Conservation (phyloP, 148 eudicot species). For the Rhododendron kiyosumense region DNA sequence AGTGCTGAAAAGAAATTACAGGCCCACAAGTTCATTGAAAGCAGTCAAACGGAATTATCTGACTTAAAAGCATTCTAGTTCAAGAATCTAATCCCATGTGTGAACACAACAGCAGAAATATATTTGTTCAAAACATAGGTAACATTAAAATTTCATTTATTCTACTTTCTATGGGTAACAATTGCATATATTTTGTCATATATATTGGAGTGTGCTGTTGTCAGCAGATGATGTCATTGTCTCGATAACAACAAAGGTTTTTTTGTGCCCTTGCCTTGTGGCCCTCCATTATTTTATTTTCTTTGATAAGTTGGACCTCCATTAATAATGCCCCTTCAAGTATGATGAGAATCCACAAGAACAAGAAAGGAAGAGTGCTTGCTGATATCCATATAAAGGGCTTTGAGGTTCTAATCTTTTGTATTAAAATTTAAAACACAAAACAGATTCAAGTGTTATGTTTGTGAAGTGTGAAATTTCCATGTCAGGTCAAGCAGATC, state of each 20-base stretch:
- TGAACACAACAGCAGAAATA: background rate
- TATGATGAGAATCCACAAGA: background rate
- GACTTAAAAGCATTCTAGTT: background rate
- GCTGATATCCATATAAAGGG: slow-evolving; percentile 11
- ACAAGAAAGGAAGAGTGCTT: background rate
- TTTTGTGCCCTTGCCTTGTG: too few species aligned
- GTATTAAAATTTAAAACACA: slow-evolving; percentile 4
- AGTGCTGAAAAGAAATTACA: too few species aligned
- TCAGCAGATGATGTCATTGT: background rate
- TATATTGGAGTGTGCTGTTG: background rate
- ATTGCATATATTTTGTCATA: too few species aligned
- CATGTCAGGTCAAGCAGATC: slow-evolving; percentile 14
- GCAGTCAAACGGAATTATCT: too few species aligned
- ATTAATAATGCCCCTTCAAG: background rate
- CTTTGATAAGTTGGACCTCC: too few species aligned
- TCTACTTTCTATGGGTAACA: background rate
- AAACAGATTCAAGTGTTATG: background rate
- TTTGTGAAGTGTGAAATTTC: background rate
- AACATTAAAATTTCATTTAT: background rate
- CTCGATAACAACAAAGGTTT: background rate
- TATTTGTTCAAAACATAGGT: too few species aligned
- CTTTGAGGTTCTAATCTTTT: background rate
- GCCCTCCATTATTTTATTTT: too few species aligned
- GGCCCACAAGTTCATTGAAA: too few species aligned
- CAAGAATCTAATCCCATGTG: background rate